Evolutionary conservation across 176 grass and related monocot genomes (phyloP), one percentile per base, ranked within the genome.

Genomic region (Microstegium vimineum): DNA sequence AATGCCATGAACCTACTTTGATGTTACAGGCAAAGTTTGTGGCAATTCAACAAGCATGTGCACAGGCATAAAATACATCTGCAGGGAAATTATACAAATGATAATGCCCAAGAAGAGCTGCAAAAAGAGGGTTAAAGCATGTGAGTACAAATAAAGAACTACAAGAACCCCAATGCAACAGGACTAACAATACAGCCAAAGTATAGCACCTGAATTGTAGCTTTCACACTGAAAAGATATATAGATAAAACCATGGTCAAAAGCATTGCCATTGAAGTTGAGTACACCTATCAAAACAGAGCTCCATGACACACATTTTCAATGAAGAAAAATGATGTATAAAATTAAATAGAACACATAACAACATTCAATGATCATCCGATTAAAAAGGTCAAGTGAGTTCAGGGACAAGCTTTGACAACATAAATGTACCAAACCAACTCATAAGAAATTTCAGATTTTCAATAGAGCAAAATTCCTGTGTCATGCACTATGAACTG

Each of bases 241-340:
- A 92, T 78, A 42, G 95, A 94, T 63, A 94, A 78, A 72, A 98
- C 79, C 88, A 94, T 94, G 13, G 95, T 98, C 49, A 98, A 86
- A 68, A 98, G 82, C 95, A 98, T 94, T 22, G 95, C 95, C 95
- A 98, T 98, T 73, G 95, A 98, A 73, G 95, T 98, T 82, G 95
- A 92, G 81, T 98, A 98, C 6, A 40, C 9, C 12, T 15, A 45
- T 15, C 94, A 45, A 49, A 49, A 49, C 16, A 49, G 13, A 45
- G 42, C 12, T 45, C 15, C 46, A 49, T 6, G 46, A 49, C 16
- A 18, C 46, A 49, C 5, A 1, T 49, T 49, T 49, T 49, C 16
- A 49, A 49, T 49, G 18, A 49, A 6, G 5, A 49, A 37, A n/a
- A 75, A 68, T 36, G 30, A 65, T 34, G 12, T 6, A 62, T 27